These are phyloP conservation scores for Lasiosphaeria hispida DNA, from an alignment of 495 filamentous ascomycete species.

Conservation along the genomic window DNA sequence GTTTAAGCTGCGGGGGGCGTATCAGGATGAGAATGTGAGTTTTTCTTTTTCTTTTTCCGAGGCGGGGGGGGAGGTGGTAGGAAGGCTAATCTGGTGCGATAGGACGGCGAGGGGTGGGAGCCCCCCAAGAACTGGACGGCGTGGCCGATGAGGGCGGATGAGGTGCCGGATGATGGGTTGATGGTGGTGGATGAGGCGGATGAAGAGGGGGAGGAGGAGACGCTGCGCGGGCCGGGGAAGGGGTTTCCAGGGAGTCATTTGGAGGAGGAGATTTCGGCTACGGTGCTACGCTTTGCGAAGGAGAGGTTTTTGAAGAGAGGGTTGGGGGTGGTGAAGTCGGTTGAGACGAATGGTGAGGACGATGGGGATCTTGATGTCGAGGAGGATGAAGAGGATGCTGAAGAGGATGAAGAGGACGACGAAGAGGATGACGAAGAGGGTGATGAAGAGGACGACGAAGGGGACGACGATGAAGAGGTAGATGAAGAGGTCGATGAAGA, in stretches of 20 bases:
- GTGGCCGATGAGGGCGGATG: slow-evolving; percentile 65
- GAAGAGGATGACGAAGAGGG: slow-evolving; percentile 5
- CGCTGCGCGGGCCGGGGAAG: slow-evolving; percentile 38
- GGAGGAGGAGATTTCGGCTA: slow-evolving; percentile 64
- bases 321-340: slow-evolving; percentile 5
- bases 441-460: not conserved
- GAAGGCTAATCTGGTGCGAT: not conserved
- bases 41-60: not conserved
- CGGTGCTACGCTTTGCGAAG: slow-evolving; percentile 62
- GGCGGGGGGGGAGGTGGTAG: not conserved
- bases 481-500: slow-evolving; percentile 2
- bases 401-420: not conserved
- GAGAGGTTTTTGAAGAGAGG: slow-evolving; percentile 48
- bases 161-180: slow-evolving; percentile 56
- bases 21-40: slow-evolving; percentile 23
- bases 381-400: slow-evolving; percentile 4
- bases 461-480: not conserved
- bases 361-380: not conserved
- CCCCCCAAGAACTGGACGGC: slow-evolving; percentile 66
- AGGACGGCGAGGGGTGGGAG: slow-evolving; percentile 30
- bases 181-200: slow-evolving; percentile 24
- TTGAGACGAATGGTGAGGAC: slow-evolving; percentile 11
- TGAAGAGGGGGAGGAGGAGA: slow-evolving; percentile 48
- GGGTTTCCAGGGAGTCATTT: slow-evolving; percentile 55
- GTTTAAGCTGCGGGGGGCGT: slow-evolving; percentile 55